Evolutionary conservation across 352 stramenopile species (phyloP).

Genomic region (Pythium sp.): DNA sequence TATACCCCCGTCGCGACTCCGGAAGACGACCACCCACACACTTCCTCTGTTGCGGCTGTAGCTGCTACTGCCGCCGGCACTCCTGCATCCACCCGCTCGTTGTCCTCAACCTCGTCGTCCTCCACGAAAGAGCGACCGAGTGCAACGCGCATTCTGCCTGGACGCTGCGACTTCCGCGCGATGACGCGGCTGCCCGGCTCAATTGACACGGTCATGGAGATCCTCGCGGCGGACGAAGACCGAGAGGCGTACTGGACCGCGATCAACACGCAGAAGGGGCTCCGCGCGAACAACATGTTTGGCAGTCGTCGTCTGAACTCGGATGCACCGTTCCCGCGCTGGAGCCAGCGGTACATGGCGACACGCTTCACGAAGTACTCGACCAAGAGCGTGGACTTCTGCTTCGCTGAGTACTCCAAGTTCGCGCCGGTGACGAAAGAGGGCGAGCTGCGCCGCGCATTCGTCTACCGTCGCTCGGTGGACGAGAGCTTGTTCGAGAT

Average conservation of each 20-base stretch:
- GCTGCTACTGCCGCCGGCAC: slow-evolving; percentile 15
- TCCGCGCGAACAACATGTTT: slow-evolving; percentile 52
- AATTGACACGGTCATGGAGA: slow-evolving; percentile 52
- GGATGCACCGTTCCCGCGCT: slow-evolving; percentile 48
- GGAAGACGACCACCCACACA: slow-evolving; percentile 15
- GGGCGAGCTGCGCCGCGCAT: slow-evolving; percentile 35
- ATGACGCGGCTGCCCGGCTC: slow-evolving; percentile 60
- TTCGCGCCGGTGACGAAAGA: slow-evolving; percentile 18
- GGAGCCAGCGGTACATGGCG: slow-evolving; percentile 65
- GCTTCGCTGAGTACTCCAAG: slow-evolving; percentile 61
- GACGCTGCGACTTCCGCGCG: slow-evolving; percentile 61
- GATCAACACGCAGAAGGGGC: slow-evolving; percentile 60
- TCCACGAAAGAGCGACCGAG: slow-evolving; percentile 18
- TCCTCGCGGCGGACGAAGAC: slow-evolving; percentile 52
- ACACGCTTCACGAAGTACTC: slow-evolving; percentile 60
- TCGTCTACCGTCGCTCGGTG: slow-evolving; percentile 75
- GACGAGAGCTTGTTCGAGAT: slow-evolving; percentile 48
- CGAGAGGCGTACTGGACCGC: slow-evolving; percentile 74
- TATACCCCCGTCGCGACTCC: slow-evolving; percentile 45
- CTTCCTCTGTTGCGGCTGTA: not conserved
- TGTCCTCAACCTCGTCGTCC: slow-evolving; percentile 21
- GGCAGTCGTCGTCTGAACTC: slow-evolving; percentile 26
- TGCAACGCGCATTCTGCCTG: slow-evolving; percentile 17
- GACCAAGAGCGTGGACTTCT: slow-evolving; percentile 50
- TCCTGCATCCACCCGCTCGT: slow-evolving; percentile 26